Conservation (phyloP, 352 stramenopile species). For the Globisporangium alternatum region DNA sequence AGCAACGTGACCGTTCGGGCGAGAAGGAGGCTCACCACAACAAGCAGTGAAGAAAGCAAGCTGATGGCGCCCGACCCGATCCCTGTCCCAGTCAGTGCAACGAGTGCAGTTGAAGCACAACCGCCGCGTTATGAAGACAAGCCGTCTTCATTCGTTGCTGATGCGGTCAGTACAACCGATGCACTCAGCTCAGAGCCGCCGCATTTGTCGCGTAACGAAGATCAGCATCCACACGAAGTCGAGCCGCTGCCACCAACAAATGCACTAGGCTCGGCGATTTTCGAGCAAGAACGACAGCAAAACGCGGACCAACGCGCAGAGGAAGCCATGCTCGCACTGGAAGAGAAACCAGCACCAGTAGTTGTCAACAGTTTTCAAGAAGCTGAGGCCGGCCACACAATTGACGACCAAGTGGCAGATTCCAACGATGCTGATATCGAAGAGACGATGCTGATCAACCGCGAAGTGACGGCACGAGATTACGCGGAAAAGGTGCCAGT, state of each 20-base stretch:
- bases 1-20: slow-evolving; percentile 17
- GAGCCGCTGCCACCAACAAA: slow-evolving; percentile 5
- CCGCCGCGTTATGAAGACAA: neutral
- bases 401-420: neutral
- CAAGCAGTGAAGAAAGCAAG: neutral
- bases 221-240: neutral
- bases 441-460: slow-evolving; percentile 18
- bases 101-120: neutral
- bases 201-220: neutral
- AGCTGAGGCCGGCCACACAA: neutral
- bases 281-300: neutral
- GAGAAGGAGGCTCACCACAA: neutral
- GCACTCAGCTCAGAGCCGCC: neutral
- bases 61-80: neutral
- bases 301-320: neutral
- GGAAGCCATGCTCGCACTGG: neutral
- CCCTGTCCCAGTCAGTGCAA: slow-evolving; percentile 2
- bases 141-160: neutral
- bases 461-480: neutral
- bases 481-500: neutral
- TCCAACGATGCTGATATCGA: slow-evolving; percentile 14
- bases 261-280: neutral
- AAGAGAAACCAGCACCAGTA: neutral
- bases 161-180: neutral
- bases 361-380: neutral